A percentile compares a stretch with the other conserved stretches of the same genome.
Evolutionary conservation across 2,329 filamentous ascomycete genomes (phyloP).

Genomic region (Calonectria naviculata): DNA sequence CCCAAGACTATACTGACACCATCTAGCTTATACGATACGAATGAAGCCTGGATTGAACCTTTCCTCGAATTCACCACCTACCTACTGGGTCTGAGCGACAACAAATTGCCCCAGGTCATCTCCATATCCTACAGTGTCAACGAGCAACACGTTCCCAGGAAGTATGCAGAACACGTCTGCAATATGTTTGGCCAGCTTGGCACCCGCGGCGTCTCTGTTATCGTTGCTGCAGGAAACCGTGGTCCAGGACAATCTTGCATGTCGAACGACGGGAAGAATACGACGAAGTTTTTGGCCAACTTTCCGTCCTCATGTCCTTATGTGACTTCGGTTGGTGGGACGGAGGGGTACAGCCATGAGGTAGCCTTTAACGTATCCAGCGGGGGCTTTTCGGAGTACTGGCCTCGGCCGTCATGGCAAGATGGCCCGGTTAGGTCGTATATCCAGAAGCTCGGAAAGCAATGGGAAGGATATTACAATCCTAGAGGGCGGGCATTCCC

Average conservation of each 20-base stretch:
- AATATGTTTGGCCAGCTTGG: slow-evolving; percentile 73
- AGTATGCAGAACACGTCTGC: slow-evolving; percentile 64
- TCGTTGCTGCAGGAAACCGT: slow-evolving; percentile 72
- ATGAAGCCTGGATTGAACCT: slow-evolving; percentile 67
- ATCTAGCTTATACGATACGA: slow-evolving; percentile 37
- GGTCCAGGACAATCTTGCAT: slow-evolving; percentile 50
- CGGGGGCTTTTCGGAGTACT: slow-evolving; percentile 62
- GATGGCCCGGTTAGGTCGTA: slow-evolving; percentile 59
- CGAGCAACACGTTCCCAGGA: slow-evolving; percentile 70
- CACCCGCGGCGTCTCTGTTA: slow-evolving; percentile 73
- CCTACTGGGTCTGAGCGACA: slow-evolving; percentile 64
- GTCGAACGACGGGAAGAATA: slow-evolving; percentile 49
- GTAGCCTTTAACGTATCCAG: slow-evolving; percentile 62
- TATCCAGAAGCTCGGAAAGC: slow-evolving; percentile 52
- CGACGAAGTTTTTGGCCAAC: slow-evolving; percentile 45
- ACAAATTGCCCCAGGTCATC: slow-evolving; percentile 70
- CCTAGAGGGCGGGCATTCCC: slow-evolving; percentile 67
- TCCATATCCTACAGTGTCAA: slow-evolving; percentile 78
- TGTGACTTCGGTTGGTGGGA: slow-evolving; percentile 72
- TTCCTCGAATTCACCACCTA: slow-evolving; percentile 73
- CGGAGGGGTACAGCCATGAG: slow-evolving; percentile 62
- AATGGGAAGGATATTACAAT: slow-evolving; percentile 62
- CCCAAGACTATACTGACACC: background rate
- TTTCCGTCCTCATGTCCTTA: slow-evolving; percentile 64
- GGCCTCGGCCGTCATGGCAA: slow-evolving; percentile 56